Conservation (phyloP, 176 grass and related monocot genomes). For the Chrysopogon serrulatus region DNA sequence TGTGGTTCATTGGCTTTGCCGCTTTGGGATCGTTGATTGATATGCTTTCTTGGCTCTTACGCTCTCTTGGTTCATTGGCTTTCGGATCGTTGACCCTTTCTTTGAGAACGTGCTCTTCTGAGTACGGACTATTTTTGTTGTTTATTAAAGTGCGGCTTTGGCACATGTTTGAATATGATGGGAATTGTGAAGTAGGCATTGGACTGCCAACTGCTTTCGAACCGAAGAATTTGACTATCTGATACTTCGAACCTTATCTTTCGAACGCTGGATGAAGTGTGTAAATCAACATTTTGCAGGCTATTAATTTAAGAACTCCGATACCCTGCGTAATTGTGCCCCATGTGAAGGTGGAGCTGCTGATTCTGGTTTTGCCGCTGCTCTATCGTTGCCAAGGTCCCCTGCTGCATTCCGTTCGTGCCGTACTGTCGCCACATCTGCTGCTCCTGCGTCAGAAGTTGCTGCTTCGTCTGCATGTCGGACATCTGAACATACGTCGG, state of each 20-base stretch:
- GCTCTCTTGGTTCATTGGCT: neutral
- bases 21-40: neutral
- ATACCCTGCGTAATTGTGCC: constrained; percentile 2
- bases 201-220: neutral
- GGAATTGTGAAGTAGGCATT: neutral
- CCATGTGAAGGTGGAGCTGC: neutral
- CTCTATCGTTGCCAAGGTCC: constrained; percentile 26
- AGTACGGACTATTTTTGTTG: neutral
- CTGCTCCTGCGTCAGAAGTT: constrained; percentile 53
- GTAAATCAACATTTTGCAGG: too few relatives aligned
- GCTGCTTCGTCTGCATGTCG: constrained; percentile 74
- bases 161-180: neutral
- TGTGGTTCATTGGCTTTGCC: neutral
- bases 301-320: neutral
- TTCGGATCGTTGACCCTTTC: neutral
- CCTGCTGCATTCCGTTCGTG: constrained; percentile 44
- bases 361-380: constrained; percentile 37
- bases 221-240: neutral
- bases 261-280: neutral
- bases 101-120: too few relatives aligned
- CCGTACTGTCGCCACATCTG: constrained; percentile 59
- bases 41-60: neutral
- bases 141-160: neutral
- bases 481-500: constrained; percentile 92
- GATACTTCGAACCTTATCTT: neutral